phyloP scores from a whole-genome alignment of 208 protist genomes.

The Acanthamoeba lenticulata region DNA sequence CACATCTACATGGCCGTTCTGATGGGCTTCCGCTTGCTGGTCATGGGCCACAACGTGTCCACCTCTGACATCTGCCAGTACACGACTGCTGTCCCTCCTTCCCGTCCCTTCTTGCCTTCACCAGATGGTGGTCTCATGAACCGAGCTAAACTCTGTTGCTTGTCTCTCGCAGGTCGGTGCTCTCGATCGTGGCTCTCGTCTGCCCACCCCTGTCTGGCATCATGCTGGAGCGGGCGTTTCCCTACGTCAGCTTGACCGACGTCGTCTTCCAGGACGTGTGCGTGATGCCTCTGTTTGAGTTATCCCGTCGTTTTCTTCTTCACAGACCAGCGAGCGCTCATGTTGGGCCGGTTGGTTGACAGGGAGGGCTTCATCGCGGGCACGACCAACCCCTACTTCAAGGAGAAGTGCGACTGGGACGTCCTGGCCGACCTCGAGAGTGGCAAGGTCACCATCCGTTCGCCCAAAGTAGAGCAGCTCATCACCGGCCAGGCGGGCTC shows the following conservation, averaged over 20 bases:
- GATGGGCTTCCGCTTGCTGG: slow-evolving; percentile 31
- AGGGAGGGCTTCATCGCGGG: slow-evolving; percentile 67
- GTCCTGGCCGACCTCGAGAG: slow-evolving; percentile 67
- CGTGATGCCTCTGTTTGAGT: not conserved
- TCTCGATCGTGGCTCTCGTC: slow-evolving; percentile 53
- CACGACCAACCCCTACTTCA: slow-evolving; percentile 65
- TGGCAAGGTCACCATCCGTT: slow-evolving; percentile 19
- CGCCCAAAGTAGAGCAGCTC: slow-evolving; percentile 57
- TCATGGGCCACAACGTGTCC: slow-evolving; percentile 67
- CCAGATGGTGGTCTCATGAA: too few species aligned
- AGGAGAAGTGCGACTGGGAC: slow-evolving; percentile 67
- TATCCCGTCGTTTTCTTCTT: not conserved
- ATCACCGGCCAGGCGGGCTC: slow-evolving; percentile 46
- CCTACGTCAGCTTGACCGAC: slow-evolving; percentile 58
- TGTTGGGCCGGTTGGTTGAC: not conserved
- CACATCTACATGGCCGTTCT: slow-evolving; percentile 49
- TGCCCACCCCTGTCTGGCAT: slow-evolving; percentile 60
- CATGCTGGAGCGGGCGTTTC: slow-evolving; percentile 44
- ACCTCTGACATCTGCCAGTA: slow-evolving; percentile 56
- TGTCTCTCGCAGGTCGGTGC: slow-evolving; percentile 10
- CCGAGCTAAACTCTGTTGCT: too few species aligned
- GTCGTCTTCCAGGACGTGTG: slow-evolving; percentile 47
- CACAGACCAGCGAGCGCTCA: not conserved
- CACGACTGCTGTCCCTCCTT: not conserved
- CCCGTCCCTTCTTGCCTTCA: not conserved